Conservation (phyloP, 768 basidiomycete species). For the Pluteus cervinus region DNA sequence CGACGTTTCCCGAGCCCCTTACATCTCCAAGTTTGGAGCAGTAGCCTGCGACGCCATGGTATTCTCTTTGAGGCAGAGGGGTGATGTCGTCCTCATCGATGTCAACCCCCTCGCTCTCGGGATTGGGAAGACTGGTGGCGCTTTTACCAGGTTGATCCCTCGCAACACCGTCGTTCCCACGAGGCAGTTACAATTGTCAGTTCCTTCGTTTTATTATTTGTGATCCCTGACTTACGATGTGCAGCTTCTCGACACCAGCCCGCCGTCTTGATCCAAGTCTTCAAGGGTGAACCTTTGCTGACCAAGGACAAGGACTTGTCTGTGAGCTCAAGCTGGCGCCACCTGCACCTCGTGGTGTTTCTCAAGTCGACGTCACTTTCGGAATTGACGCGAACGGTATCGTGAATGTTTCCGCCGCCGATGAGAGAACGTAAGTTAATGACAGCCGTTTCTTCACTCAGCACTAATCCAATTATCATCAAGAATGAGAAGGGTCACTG, state of each 20-base stretch:
- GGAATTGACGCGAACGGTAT: constrained; percentile 94
- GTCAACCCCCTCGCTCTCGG: constrained; percentile 95
- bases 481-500: constrained; percentile 91
- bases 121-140: constrained; percentile 97
- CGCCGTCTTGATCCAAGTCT: constrained; percentile 94
- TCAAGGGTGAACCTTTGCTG: constrained; percentile 91
- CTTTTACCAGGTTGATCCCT: constrained; percentile 95
- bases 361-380: constrained; percentile 95
- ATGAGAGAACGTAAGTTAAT: constrained; percentile 82
- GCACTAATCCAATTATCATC: constrained; percentile 82
- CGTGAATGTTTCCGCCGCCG: constrained; percentile 86
- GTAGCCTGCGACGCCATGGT: constrained; percentile 97
- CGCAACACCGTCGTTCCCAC: constrained; percentile 98
- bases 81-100: constrained; percentile 91
- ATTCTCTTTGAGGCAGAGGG: constrained; percentile 94
- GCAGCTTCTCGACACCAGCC: constrained; percentile 82
- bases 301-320: constrained; percentile 99
- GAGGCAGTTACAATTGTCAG: constrained; percentile 88
- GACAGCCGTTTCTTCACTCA: background rate
- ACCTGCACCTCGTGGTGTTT: constrained; percentile 92
- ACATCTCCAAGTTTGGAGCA: too few relatives aligned
- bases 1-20: too few relatives aligned
- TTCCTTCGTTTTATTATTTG: constrained; percentile 6
- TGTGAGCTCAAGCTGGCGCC: constrained; percentile 87
- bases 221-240: constrained; percentile 15